These are phyloP conservation scores for Candida succiphila DNA, from an alignment of 805 yeast genomes.

Conservation along the genomic window DNA sequence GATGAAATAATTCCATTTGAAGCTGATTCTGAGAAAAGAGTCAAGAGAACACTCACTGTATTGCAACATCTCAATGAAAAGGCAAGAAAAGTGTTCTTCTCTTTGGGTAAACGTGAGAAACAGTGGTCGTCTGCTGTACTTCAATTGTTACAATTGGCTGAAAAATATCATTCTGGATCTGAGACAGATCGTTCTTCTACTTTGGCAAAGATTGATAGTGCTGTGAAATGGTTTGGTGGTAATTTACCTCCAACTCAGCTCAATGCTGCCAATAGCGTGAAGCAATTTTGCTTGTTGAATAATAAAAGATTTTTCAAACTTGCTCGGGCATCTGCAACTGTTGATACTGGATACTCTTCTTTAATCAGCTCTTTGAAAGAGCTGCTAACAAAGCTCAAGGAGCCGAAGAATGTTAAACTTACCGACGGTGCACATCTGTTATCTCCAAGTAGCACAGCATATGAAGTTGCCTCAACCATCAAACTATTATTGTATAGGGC, in stretches of 20 bases:
- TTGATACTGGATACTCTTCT: slow-evolving; percentile 50
- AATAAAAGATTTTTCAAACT: slow-evolving; percentile 52
- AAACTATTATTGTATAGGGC: slow-evolving; percentile 53
- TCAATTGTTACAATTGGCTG: slow-evolving; percentile 40
- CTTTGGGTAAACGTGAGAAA: slow-evolving; percentile 61
- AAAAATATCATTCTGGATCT: slow-evolving; percentile 27
- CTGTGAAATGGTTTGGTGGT: slow-evolving; percentile 50
- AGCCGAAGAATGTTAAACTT: slow-evolving; percentile 34
- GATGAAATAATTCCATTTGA: slow-evolving; percentile 55
- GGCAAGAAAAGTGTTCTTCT: slow-evolving; percentile 54
- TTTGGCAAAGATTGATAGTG: slow-evolving; percentile 35
- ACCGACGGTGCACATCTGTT: slow-evolving; percentile 1
- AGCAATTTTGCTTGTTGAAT: slow-evolving; percentile 41
- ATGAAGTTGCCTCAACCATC: slow-evolving; percentile 41
- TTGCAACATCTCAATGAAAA: slow-evolving; percentile 41
- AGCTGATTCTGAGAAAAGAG: slow-evolving; percentile 31
- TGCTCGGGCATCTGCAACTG: slow-evolving; percentile 40
- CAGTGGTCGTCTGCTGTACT: slow-evolving; percentile 42
- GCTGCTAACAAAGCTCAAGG: slow-evolving; percentile 43
- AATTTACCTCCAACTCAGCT: slow-evolving; percentile 41
- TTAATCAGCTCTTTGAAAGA: slow-evolving; percentile 57
- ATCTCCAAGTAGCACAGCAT: slow-evolving; percentile 4
- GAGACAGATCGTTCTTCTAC: slow-evolving; percentile 6
- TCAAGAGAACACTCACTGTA: slow-evolving; percentile 41
- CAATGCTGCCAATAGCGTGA: slow-evolving; percentile 39